Base-by-base conservation (phyloP, 148 eudicot genomes). In the Cornus kousa region DNA sequence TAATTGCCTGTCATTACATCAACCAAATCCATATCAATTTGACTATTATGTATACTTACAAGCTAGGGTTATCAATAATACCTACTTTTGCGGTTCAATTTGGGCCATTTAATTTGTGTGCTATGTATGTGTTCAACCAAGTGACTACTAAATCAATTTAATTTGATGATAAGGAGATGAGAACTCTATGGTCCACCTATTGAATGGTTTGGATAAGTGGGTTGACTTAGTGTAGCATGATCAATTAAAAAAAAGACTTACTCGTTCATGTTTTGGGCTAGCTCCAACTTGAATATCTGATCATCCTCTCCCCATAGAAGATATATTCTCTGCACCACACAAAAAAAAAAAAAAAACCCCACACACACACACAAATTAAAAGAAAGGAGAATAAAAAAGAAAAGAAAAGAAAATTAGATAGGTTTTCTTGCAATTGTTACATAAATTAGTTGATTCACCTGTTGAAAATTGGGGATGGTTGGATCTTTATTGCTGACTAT, bases 271-370 rank as follows among this genome's bases (percentile, higher is more conserved):
- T 88, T 87, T 74, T 85, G 87, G 67, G 99, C 99, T 57, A 84
- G 95, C 66, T 92, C 97, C 57, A 83, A 60, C 72, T 86, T 86
- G 87, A 96, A 96, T 62, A 96, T 87, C 74, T 93, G 98, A 82
- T 96, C 99, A 37, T 87, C 85, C 77, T 93, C 98, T 10, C 99
- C 99, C 99, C 98, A 96, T 16, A 96, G 81, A 32, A 96, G 95
- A 88, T 93, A 98, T 68, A 93, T 96, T 87, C 79, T 87, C 97
- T 93, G 82, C 46, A 67, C 66, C 8, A 9, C 8, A n/a, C n/a
- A n/a, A n/a, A n/a, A n/a, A n/a, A n/a, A n/a, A n/a, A n/a, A n/a
- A n/a, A n/a, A n/a, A n/a, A n/a, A n/a, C n/a, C n/a, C n/a, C 48
- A 43, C 48, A 43, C 48, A 43, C 1, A 6, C 1, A 9, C 7